These are phyloP conservation scores for Ophiostoma ulmi DNA, from an alignment of 2,329 filamentous ascomycete genomes.

Conservation along the genomic window DNA sequence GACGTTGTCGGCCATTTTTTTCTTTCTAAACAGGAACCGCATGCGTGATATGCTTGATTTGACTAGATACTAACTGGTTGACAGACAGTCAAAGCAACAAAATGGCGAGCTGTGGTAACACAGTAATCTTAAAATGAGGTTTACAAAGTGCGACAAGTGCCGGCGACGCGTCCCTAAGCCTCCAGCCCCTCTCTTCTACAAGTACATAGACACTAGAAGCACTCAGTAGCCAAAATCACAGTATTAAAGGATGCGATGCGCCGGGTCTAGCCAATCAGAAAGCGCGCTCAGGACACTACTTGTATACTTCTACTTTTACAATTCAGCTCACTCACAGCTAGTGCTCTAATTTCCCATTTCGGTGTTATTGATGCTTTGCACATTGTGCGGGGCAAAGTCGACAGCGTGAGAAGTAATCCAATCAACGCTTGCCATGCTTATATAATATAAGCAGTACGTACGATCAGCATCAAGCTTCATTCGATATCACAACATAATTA, in stretches of 20 bases:
- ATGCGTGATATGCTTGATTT: background rate
- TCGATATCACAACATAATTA: too few species aligned
- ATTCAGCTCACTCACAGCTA: background rate
- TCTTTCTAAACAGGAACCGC: background rate
- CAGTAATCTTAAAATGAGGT: background rate
- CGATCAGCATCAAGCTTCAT: too few species aligned
- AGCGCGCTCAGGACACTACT: background rate
- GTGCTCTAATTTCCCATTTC: background rate
- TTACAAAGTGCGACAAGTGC: background rate
- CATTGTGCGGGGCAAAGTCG: background rate
- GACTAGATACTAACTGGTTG: background rate
- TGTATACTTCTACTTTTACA: background rate
- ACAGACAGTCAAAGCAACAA: too few species aligned
- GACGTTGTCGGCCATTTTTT: conserved; percentile 12
- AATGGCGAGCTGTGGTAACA: background rate
- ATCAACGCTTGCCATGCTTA: background rate
- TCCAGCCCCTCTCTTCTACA: conserved; percentile 1
- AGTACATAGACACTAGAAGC: background rate
- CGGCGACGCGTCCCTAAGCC: background rate
- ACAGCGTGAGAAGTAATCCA: background rate
- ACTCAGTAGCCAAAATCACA: background rate
- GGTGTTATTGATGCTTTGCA: background rate
- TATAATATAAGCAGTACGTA: background rate
- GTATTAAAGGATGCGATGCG: background rate
- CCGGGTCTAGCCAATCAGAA: background rate